Evolutionary conservation across 495 filamentous ascomycete species (phyloP).

Genomic region (Penicillium egyptiacum): DNA sequence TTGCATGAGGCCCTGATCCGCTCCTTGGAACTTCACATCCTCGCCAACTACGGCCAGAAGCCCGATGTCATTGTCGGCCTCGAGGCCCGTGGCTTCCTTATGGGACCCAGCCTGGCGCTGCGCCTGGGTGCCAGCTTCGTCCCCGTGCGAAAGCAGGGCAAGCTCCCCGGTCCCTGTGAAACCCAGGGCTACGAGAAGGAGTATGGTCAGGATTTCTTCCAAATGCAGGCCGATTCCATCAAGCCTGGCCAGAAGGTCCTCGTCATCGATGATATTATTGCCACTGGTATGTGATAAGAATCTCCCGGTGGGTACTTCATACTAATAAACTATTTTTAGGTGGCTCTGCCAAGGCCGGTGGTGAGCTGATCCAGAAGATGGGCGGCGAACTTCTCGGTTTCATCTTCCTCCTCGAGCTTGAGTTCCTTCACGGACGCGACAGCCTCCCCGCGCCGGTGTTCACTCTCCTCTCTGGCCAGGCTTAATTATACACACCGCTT

Average conservation of each 20-base stretch:
- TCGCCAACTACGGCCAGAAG: conserved; percentile 53
- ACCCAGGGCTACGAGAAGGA: conserved; percentile 90
- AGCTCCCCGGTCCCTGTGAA: conserved; percentile 85
- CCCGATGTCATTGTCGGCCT: conserved; percentile 92
- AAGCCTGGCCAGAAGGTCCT: conserved; percentile 86
- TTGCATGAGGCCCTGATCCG: conserved; percentile 77
- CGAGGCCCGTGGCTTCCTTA: conserved; percentile 93
- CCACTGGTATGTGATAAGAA: conserved; percentile 69
- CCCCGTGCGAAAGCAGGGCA: conserved; percentile 92
- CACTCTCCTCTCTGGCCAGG: conserved; percentile 73
- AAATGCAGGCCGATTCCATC: conserved; percentile 86
- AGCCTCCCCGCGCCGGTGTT: conserved; percentile 84
- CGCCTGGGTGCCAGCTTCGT: conserved; percentile 86
- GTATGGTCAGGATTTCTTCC: conserved; percentile 94
- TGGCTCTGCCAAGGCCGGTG: conserved; percentile 87
- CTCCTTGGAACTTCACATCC: conserved; percentile 83
- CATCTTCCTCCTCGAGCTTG: conserved; percentile 93
- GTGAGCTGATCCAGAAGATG: conserved; percentile 77
- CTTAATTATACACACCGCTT: conserved; percentile 16
- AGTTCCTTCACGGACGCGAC: conserved; percentile 87
- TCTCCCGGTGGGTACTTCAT: neutral
- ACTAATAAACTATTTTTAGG: conserved; percentile 50
- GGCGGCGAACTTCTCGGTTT: conserved; percentile 84
- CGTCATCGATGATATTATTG: conserved; percentile 97
- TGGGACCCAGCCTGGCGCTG: conserved; percentile 87